phyloP scores from a whole-genome alignment of 495 filamentous ascomycete species.

The Penicillium herquei region DNA sequence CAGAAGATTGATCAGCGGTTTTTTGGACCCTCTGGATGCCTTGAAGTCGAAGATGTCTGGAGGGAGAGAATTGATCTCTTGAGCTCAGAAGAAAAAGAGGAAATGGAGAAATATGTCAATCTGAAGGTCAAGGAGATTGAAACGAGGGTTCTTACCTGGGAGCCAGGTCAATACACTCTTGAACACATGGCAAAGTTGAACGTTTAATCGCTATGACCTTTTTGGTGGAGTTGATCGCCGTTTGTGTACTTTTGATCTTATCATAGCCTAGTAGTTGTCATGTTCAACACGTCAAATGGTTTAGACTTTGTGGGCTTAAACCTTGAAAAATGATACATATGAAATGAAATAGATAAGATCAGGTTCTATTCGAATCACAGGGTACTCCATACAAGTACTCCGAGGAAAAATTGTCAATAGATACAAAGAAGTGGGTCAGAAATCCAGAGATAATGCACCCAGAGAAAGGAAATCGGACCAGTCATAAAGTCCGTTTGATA shows the following conservation, averaged over 20 bases:
- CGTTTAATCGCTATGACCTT: too few species aligned
- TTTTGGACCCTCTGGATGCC: slow-evolving; percentile 8
- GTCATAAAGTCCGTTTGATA: neutral
- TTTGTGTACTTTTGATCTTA: too few species aligned
- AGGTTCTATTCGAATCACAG: too few species aligned
- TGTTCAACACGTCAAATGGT: too few species aligned
- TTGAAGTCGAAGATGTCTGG: slow-evolving; percentile 6
- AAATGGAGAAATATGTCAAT: slow-evolving; percentile 14
- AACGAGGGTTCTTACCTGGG: slow-evolving; percentile 19
- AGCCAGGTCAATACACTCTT: slow-evolving; percentile 24
- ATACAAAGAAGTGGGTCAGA: slow-evolving; percentile 16
- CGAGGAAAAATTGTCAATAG: slow-evolving; percentile 3
- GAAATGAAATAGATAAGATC: too few species aligned
- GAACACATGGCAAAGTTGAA: neutral
- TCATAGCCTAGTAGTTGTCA: too few species aligned
- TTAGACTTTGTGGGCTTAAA: too few species aligned
- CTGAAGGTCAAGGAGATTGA: slow-evolving; percentile 19
- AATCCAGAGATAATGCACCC: neutral
- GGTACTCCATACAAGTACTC: too few species aligned
- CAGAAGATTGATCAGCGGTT: slow-evolving; percentile 16
- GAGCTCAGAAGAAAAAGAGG: slow-evolving; percentile 8
- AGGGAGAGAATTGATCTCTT: slow-evolving; percentile 16
- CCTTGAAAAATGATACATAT: too few species aligned
- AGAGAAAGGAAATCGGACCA: neutral
- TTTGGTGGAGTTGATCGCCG: too few species aligned